Percentiles rank a stretch among this genome's conserved stretches.
These are phyloP conservation scores for Spathaspora sp. DNA, from an alignment of 1,139 yeast genomes.

Conservation along the genomic window DNA sequence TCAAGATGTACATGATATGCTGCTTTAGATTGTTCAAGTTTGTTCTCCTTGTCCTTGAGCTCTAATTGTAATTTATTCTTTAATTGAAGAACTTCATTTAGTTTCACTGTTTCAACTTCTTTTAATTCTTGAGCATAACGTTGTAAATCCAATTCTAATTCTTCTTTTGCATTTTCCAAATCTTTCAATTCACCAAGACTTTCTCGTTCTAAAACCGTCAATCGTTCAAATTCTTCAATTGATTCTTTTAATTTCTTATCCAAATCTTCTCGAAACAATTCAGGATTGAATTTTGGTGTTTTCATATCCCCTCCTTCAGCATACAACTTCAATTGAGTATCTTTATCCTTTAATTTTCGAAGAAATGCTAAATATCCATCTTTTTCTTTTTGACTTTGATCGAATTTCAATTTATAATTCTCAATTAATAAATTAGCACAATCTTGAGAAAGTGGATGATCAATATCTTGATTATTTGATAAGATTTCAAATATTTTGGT, in stretches of 20 bases:
- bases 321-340: constrained; percentile 14
- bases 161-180: constrained; percentile 43
- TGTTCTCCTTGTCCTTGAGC: constrained; percentile 45
- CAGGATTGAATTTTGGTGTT: constrained; percentile 10
- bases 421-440: constrained; percentile 71
- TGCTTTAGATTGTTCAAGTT: constrained; percentile 60
- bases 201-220: constrained; percentile 31
- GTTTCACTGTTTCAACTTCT: constrained; percentile 36
- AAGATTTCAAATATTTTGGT: constrained; percentile 60
- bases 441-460: constrained; percentile 84
- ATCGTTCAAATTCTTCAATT: constrained; percentile 38
- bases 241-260: constrained; percentile 42
- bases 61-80: constrained; percentile 57
- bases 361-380: constrained; percentile 75
- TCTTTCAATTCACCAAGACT: constrained; percentile 43
- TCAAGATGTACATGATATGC: constrained; percentile 60
- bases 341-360: constrained; percentile 61
- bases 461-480: constrained; percentile 68
- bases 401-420: constrained; percentile 70
- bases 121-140: constrained; percentile 41
- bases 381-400: constrained; percentile 73
- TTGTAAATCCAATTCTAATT: constrained; percentile 39
- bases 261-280: constrained; percentile 18
- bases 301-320: constrained; percentile 6
- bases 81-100: constrained; percentile 41